Base-by-base conservation (phyloP, 345 rosid species). In the Populus tremula region DNA sequence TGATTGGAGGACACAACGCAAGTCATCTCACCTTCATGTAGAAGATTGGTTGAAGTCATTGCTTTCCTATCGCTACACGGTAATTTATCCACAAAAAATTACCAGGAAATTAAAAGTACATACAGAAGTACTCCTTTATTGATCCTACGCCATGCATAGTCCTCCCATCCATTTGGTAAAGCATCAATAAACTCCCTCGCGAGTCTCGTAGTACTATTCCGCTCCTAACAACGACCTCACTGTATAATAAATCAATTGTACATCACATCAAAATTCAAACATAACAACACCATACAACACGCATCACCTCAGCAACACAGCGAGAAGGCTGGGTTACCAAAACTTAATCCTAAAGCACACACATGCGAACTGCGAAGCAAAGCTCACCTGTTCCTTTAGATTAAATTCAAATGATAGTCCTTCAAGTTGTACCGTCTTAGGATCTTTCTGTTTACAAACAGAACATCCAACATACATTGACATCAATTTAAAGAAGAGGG, bases 121-220 rank as follows among this genome's bases (percentile, higher is more conserved):
- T 84, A 96, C 97, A 96, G 93, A 36, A 78, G 91, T 65, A 88
- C 82, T 85, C 97, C 98, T 82, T 92, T 94, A 81, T 96, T 96
- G 83, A 96, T 92, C 85, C 97, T 87, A 56, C 82, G 98, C 99
- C 99, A 96, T 0, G 98, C 98, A 76, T 92, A 94, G 56, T 94
- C 98, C 85, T 94, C 91, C 99, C 98, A 96, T 71, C 96, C 99
- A 85, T 90, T 90, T 47, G 96, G 97, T 67, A 94, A 85, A 85
- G 97, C 90, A 85, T 91, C 96, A 80, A 94, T 91, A 85, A 86
- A 96, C 75, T 96, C 97, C 91, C 81, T 88, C n/a, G 97, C 92
- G 74, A 96, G 95, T 83, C 94, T 87, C 0, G 97, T 96, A 64
- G 97, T 89, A 78, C 94, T 96, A 86, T 92, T 92, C 82, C 94